A percentile compares a stretch with the other conserved stretches of the same genome.
These are phyloP conservation scores for Penicillium vulpinum DNA, from an alignment of 2,329 filamentous ascomycete species.

Conservation along the genomic window DNA sequence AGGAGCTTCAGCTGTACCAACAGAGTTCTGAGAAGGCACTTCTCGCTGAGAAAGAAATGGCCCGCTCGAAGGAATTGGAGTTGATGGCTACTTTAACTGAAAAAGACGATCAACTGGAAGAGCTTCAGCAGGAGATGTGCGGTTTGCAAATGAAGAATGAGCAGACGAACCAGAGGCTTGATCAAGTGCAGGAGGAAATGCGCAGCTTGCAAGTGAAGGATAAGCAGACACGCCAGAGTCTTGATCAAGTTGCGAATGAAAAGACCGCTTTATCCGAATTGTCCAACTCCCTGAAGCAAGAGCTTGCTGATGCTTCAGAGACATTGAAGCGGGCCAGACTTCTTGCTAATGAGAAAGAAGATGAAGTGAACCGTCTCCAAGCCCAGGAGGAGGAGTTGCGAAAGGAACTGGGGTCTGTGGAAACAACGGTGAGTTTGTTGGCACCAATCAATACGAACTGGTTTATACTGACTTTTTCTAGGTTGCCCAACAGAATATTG, in stretches of 20 bases:
- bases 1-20: slow-evolving; percentile 41
- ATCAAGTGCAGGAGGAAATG: slow-evolving; percentile 36
- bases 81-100: slow-evolving; percentile 44
- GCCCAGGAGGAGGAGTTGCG: slow-evolving; percentile 22
- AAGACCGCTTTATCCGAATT: slow-evolving; percentile 26
- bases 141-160: slow-evolving; percentile 24
- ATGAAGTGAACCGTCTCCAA: slow-evolving; percentile 25
- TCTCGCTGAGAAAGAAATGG: slow-evolving; percentile 28
- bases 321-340: slow-evolving; percentile 23
- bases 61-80: slow-evolving; percentile 44
- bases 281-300: slow-evolving; percentile 23
- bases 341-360: slow-evolving; percentile 26
- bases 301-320: slow-evolving; percentile 25
- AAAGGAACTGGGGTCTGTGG: slow-evolving; percentile 16
- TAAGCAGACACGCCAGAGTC: slow-evolving; percentile 18
- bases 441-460: not conserved
- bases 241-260: slow-evolving; percentile 26
- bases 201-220: slow-evolving; percentile 24
- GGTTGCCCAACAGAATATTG: slow-evolving; percentile 25
- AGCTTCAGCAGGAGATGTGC: slow-evolving; percentile 40
- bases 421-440: slow-evolving; percentile 24
- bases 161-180: slow-evolving; percentile 21
- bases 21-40: slow-evolving; percentile 32
- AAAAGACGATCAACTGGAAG: slow-evolving; percentile 48
- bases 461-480: slow-evolving; percentile 16